Base-by-base conservation (phyloP, 352 stramenopile species). In the Phytopythium vexans region DNA sequence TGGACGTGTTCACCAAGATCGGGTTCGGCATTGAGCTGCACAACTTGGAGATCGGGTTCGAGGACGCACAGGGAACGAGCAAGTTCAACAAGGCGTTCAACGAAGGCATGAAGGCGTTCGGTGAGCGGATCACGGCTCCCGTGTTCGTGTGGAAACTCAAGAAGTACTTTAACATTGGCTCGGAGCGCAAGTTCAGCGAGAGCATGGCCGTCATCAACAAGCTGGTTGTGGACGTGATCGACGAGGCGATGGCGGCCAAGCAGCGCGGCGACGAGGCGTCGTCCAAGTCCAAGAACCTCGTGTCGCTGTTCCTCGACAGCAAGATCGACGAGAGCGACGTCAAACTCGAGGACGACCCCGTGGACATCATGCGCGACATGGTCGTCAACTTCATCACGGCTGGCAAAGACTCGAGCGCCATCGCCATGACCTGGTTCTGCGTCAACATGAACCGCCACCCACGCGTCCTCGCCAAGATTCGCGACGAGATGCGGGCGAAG, bases 361-460 rank as follows among this genome's bases (percentile, higher is more conserved):
- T 64, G 8, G 67, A 65, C n/a, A 68, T 72, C 35, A 72, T 94
- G 42, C 68, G 79, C 1, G 77, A 92, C 51, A 86, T 94, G 60
- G 68, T 89, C 15, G 68, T 90, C 53, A 85, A 74, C 21, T 88
- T 92, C 41, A 68, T 88, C 34, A 76, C 92, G 41, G 84, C 77
- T 8, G 84, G 82, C 40, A 77, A 85, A 27, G 84, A 92, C 65
- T 86, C 82, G n/a, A 89, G 78, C 2, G 74, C 82, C 0, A 66
- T 77, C 41, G 72, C 62, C 12, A 70, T 94, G 57, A 63, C 56
- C 16, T 94, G 84, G 84, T 77, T 89, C 36, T 63, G 88, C 41
- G 78, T 89, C 40, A 77, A 86, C 53, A 62, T 89, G 31, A 70
- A 62, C 36, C 68, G 56, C 14, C 47, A 88, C 41, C 82, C 78